Evolutionary conservation across 306 rosid species (phyloP), one percentile per base, ranked within the genome.

Genomic region (Luffa acutangula): DNA sequence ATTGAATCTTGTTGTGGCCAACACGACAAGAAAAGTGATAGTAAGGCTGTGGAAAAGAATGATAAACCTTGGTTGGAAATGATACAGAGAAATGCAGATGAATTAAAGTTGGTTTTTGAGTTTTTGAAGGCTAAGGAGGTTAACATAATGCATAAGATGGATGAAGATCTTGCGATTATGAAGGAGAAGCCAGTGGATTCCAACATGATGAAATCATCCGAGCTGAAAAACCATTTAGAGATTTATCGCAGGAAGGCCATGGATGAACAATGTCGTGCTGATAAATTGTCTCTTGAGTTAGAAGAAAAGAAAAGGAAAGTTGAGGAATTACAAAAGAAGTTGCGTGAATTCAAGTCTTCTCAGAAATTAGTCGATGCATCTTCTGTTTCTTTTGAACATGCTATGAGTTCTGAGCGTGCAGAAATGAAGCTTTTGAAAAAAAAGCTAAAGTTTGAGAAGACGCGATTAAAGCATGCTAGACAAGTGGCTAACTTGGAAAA

Each of bases 391-490:
- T 76, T 72, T 9, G 82, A 81, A 52, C 77, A 74, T 78, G 65
- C 43, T 77, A 78, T 10, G 56, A 76, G 83, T 71, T 87, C 81
- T 84, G 89, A 81, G 59, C 78, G 57, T 80, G 80, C 64, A 66
- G 76, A 86, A 66, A 65, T 83, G 86, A 87, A 91, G 83, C 85
- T 84, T 82, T 81, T 92, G 89, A 89, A 91, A 82, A 89, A 79
- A 75, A 76, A 86, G 46, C 85, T 89, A 12, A 89, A 85, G 87
- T 77, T 92, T 66, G 93, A 91, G 89, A 92, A 91, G 84, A 78
- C 80, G 83, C 86, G 83, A 69, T 78, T 77, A 58, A 88, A 92
- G 69, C 86, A 82, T 77, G 86, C 92, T 43, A 88, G 67, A 82
- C 81, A 86, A 83, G 89, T 88, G 57, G 84, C 74, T 34, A 79